phyloP scores from a whole-genome alignment of 768 basidiomycete genomes.

The Macrolepiota albuminosa region DNA sequence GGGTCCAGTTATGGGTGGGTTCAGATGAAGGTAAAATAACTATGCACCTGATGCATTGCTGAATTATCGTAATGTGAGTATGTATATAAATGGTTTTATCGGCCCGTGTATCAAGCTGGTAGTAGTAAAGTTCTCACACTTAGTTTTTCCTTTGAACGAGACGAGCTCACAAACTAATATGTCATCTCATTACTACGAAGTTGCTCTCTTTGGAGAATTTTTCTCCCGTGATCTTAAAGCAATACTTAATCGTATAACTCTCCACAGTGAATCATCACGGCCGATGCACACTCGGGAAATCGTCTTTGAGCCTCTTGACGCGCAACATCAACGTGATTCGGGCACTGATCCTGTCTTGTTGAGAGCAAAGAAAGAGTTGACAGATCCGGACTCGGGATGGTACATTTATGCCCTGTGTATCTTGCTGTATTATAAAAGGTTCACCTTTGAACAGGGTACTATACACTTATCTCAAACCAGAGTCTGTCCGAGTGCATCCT shows the following conservation, averaged over 20 bases:
- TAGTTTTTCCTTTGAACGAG: background rate
- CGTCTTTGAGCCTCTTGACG: slow-evolving; percentile 77
- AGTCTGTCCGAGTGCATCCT: slow-evolving; percentile 77
- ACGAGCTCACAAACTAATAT: slow-evolving; percentile 21
- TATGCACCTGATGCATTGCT: background rate
- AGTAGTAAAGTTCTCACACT: background rate
- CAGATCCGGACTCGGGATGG: slow-evolving; percentile 63
- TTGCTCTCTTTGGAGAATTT: slow-evolving; percentile 80
- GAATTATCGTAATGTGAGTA: background rate
- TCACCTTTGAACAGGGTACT: slow-evolving; percentile 48
- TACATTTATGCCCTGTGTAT: slow-evolving; percentile 25
- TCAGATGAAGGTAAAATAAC: background rate
- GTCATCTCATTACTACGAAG: slow-evolving; percentile 68
- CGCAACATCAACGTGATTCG: slow-evolving; percentile 52
- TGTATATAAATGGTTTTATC: background rate
- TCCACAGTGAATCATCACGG: slow-evolving; percentile 74
- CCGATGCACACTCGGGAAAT: slow-evolving; percentile 73
- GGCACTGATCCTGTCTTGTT: slow-evolving; percentile 65
- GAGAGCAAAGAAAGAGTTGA: slow-evolving; percentile 71
- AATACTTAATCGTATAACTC: slow-evolving; percentile 76
- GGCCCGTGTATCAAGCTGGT: background rate
- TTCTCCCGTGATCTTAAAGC: slow-evolving; percentile 70
- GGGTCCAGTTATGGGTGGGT: background rate
- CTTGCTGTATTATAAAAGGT: background rate
- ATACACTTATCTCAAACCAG: slow-evolving; percentile 79